Conservation (phyloP, 192 early-diverging fungal genomes). For the Obelidium mucronatum region DNA sequence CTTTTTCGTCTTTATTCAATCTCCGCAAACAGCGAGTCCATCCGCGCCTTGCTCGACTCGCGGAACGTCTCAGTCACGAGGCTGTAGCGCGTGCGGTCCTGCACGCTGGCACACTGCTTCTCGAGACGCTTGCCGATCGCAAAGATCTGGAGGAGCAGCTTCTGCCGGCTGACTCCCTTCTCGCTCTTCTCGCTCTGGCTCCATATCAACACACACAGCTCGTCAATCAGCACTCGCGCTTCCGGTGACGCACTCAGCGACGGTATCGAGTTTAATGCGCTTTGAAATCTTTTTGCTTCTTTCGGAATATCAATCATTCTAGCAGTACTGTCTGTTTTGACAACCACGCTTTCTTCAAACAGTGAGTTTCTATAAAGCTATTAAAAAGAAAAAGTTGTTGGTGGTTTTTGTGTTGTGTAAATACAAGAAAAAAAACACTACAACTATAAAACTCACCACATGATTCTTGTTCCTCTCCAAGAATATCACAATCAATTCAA, state of each 20-base stretch:
- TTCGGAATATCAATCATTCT: too few relatives aligned
- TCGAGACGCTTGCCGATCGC: neutral
- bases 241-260: neutral
- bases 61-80: constrained; percentile 2
- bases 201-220: neutral
- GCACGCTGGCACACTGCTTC: neutral
- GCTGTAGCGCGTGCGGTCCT: neutral
- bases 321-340: too few relatives aligned
- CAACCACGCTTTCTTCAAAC: too few relatives aligned
- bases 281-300: too few relatives aligned
- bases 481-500: constrained; percentile 17
- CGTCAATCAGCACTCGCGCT: neutral
- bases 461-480: constrained; percentile 14
- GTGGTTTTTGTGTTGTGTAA: too few relatives aligned
- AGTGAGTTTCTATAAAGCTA: too few relatives aligned
- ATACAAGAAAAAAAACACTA: too few relatives aligned
- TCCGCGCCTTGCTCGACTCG: neutral
- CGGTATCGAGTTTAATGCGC: too few relatives aligned
- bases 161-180: neutral
- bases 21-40: too few relatives aligned
- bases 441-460: too few relatives aligned
- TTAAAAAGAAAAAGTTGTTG: too few relatives aligned
- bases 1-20: too few relatives aligned
- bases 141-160: neutral
- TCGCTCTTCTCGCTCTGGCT: neutral